A percentile compares a stretch with the other conserved stretches of the same genome.
Conservation (phyloP, 2,329 filamentous ascomycete species). For the Fusarium keratoplasticum region DNA sequence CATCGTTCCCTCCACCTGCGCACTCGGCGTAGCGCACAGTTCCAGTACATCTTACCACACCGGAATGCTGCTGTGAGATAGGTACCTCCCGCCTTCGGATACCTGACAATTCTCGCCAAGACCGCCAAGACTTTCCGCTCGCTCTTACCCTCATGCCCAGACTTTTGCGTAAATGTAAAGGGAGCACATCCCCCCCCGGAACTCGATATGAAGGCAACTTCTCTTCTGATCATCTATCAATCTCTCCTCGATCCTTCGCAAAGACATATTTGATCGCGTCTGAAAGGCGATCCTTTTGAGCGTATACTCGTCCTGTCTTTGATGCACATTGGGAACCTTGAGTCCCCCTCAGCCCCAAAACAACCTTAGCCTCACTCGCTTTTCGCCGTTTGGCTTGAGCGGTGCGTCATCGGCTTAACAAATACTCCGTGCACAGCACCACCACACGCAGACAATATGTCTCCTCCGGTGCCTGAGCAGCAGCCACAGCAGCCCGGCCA, state of each 20-base stretch:
- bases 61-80: rapidly evolving
- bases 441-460: constrained; percentile 41
- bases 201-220: constrained; percentile 36
- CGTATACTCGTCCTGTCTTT: background rate
- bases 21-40: constrained; percentile 27
- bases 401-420: constrained; percentile 34
- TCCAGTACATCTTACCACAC: constrained; percentile 11
- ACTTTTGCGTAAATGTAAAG: constrained; percentile 52
- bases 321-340: background rate
- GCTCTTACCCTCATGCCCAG: constrained; percentile 51
- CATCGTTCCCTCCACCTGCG: constrained; percentile 45
- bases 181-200: constrained; percentile 48
- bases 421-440: constrained; percentile 29
- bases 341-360: background rate
- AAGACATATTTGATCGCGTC: background rate
- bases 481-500: constrained; percentile 32
- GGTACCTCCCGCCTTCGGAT: constrained; percentile 20
- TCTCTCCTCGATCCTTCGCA: constrained; percentile 4
- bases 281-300: background rate
- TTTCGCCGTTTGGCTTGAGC: constrained; percentile 22
- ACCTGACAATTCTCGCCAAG: constrained; percentile 45
- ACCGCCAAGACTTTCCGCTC: constrained; percentile 54
- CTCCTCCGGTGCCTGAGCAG: constrained; percentile 47
- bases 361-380: constrained; percentile 25
- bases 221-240: constrained; percentile 38